phyloP scores from a whole-genome alignment of 345 rosid genomes.

The Rhizophora mangle region DNA sequence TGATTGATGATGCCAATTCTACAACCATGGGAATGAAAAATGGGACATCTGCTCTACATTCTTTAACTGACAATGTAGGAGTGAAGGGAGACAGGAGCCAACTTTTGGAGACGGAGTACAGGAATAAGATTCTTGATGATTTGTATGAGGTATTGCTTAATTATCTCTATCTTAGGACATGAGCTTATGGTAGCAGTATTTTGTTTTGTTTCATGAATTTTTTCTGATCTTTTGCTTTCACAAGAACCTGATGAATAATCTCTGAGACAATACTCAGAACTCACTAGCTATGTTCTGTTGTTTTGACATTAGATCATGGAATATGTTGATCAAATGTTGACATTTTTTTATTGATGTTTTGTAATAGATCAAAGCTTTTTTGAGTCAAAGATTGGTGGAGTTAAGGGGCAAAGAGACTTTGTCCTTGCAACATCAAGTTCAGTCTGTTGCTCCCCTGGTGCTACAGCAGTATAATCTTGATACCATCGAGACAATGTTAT shows the following conservation, averaged over 20 bases:
- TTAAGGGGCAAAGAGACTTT: conserved; percentile 67
- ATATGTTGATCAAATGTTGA: conserved; percentile 3
- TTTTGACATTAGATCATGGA: background rate
- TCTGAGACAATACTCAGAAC: background rate
- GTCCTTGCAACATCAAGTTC: conserved; percentile 90
- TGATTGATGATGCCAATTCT: conserved; percentile 45
- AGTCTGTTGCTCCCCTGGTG: conserved; percentile 84
- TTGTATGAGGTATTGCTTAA: conserved; percentile 66
- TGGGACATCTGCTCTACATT: conserved; percentile 37
- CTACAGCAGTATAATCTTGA: conserved; percentile 84
- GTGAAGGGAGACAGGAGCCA: conserved; percentile 63
- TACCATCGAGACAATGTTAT: conserved; percentile 65
- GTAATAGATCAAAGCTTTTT: conserved; percentile 74
- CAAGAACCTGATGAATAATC: background rate
- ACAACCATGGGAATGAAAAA: conserved; percentile 33
- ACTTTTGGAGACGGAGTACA: conserved; percentile 79
- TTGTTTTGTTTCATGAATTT: background rate
- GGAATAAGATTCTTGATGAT: conserved; percentile 92
- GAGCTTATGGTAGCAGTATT: conserved; percentile 1
- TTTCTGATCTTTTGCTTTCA: background rate
- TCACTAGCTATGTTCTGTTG: background rate
- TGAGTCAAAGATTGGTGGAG: conserved; percentile 72
- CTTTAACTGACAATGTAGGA: conserved; percentile 36
- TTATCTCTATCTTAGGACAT: background rate
- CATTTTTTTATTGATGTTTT: conserved; percentile 17